Evolutionary conservation across 164 flowering plant genomes (phyloP).

Genomic region (Amborella trichopoda): DNA sequence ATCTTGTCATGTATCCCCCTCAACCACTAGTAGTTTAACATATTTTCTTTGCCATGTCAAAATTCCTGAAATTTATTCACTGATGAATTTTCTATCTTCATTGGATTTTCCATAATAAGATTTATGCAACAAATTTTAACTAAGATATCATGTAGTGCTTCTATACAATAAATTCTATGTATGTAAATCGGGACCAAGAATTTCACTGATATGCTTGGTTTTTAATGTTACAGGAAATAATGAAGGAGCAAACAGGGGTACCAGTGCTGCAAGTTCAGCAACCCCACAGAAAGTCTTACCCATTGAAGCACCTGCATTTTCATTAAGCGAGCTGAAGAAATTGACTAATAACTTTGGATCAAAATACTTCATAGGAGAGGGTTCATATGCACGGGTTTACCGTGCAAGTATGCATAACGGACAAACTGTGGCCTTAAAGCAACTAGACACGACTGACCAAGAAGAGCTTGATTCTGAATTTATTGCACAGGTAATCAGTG

Average conservation of each 20-base stretch:
- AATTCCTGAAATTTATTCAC: too few species aligned
- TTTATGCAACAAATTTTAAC: too few species aligned
- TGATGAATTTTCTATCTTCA: too few species aligned
- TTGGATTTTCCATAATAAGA: too few species aligned
- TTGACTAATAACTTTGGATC: slow-evolving; percentile 53
- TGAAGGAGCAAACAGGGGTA: slow-evolving; percentile 37
- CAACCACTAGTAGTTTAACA: too few species aligned
- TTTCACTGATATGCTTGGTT: too few species aligned
- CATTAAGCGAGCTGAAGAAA: slow-evolving; percentile 52
- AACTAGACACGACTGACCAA: slow-evolving; percentile 51
- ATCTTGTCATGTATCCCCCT: too few species aligned
- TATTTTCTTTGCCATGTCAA: too few species aligned
- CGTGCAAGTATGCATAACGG: slow-evolving; percentile 43
- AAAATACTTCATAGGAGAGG: slow-evolving; percentile 78
- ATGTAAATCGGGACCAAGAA: too few species aligned
- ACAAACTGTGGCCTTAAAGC: slow-evolving; percentile 47
- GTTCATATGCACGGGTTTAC: slow-evolving; percentile 78
- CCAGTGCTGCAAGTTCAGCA: slow-evolving; percentile 28
- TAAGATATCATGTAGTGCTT: too few species aligned
- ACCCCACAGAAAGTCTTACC: slow-evolving; percentile 58
- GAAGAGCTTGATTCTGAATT: slow-evolving; percentile 63
- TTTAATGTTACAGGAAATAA: slow-evolving; percentile 24
- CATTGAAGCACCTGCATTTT: slow-evolving; percentile 49
- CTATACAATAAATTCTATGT: too few species aligned
- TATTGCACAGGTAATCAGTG: slow-evolving; percentile 61